Evolutionary conservation across 1,284 basidiomycete species (phyloP).

Genomic region (Somion occarium): DNA sequence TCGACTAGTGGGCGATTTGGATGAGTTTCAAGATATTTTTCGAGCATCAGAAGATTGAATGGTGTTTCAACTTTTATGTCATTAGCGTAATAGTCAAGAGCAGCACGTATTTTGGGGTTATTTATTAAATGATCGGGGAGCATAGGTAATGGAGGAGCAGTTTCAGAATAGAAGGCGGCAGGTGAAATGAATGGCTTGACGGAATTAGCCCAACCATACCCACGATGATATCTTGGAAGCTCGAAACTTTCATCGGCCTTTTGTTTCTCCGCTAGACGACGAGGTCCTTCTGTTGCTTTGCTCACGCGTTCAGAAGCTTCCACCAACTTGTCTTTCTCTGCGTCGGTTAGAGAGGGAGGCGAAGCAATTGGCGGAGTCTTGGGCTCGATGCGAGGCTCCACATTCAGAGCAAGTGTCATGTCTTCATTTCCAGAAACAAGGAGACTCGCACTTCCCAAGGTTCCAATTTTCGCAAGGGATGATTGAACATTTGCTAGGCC

Average conservation of each 20-base stretch:
- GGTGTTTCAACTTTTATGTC: constrained; percentile 31
- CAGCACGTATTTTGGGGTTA: constrained; percentile 9
- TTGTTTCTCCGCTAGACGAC: constrained; percentile 10
- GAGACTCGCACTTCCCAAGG: neutral
- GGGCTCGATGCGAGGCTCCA: neutral
- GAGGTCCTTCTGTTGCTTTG: neutral
- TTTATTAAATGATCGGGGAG: neutral
- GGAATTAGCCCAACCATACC: neutral
- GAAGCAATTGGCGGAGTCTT: neutral
- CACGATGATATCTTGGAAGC: neutral
- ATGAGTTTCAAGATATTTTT: constrained; percentile 14
- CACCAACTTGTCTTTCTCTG: neutral
- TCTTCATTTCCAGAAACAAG: neutral
- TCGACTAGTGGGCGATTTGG: constrained; percentile 23
- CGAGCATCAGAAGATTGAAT: constrained; percentile 28
- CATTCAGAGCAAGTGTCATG: neutral
- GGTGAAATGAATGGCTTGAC: neutral
- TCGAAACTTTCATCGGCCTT: constrained; percentile 10
- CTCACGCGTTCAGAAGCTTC: neutral
- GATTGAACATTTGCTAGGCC: neutral
- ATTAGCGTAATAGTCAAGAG: constrained; percentile 21
- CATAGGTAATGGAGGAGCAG: neutral
- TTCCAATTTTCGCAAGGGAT: neutral
- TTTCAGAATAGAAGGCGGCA: neutral
- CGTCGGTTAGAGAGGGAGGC: neutral